Base-by-base conservation (phyloP, 345 rosid species). In the Zanthoxylum bungeanum region DNA sequence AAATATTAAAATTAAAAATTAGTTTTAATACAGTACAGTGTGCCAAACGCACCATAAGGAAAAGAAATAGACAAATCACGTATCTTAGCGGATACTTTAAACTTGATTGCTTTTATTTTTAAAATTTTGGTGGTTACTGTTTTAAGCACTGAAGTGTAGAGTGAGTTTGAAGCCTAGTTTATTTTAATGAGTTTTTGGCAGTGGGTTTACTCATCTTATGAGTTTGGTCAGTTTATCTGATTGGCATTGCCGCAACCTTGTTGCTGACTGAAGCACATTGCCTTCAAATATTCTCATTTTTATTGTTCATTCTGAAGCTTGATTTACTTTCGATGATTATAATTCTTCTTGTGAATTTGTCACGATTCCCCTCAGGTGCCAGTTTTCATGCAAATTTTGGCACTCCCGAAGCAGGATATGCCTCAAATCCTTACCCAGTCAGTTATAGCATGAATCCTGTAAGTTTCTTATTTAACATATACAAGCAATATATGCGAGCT, bases 381-480 rank as follows among this genome's bases (percentile, higher is more conserved):
- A 80, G 79, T 79, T 89, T 87, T 76, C 85, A 77, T 80, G 74
- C 89, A 51, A 85, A 77, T 71, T 87, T 85, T 68, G 82, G 84
- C 14, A 89, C 85, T 82, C 88, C 79, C 46, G 97, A 94, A 81
- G 80, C 87, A 69, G 90, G 80, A 66, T 91, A 87, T 83, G 64
- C 83, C 49, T 91, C 76, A 52, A 84, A 87, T 76, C 83, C 87
- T 60, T 91, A 86, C 81, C 92, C 85, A 64, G 81, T 77, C 44
- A 85, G 78, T 81, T 94, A 90, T 78, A 87, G 81, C 82, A 80
- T 87, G 87, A 86, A 87, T 85, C 90, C 91, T 58, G 98, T 91
- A 85, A 89, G 98, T 86, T 72, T 5, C 56, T 7, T n/a, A n/a
- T 37, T 57, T 57, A 44, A 42, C 59, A 24, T 17, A 11, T 52